A percentile compares a stretch with the other conserved stretches of the same genome.
phyloP scores from a whole-genome alignment of 129 eudicot genomes.

The Artemisia argyi region DNA sequence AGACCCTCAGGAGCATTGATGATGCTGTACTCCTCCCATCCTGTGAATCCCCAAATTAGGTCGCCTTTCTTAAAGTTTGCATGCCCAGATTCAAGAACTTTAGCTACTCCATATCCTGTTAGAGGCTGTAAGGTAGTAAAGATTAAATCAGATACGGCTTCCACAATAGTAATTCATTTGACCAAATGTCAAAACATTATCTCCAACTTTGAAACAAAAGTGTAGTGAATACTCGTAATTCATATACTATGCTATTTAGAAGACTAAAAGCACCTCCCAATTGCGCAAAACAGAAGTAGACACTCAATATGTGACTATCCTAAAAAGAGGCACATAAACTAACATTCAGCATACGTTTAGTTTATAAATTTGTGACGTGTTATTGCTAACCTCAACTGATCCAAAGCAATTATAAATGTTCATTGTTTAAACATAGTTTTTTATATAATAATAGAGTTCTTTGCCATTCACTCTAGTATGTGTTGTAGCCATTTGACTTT shows the following conservation, averaged over 20 bases:
- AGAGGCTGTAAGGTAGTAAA: slow-evolving; percentile 42
- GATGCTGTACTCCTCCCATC: slow-evolving; percentile 76
- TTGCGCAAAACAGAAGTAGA: not conserved
- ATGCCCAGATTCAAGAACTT: slow-evolving; percentile 60
- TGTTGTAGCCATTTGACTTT: too few species aligned
- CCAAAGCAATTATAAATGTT: too few species aligned
- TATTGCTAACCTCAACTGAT: too few species aligned
- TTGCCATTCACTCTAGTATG: too few species aligned
- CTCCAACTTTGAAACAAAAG: not conserved
- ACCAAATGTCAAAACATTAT: not conserved
- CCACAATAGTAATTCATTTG: not conserved
- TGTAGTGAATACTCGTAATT: not conserved
- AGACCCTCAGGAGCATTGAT: slow-evolving; percentile 29
- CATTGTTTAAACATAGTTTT: too few species aligned
- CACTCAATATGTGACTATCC: slow-evolving; percentile 1
- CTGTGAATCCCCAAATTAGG: slow-evolving; percentile 60
- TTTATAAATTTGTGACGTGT: not conserved
- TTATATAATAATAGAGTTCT: not conserved
- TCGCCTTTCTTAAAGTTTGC: slow-evolving; percentile 65
- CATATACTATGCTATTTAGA: too few species aligned
- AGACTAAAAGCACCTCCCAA: too few species aligned
- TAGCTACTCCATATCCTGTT: slow-evolving; percentile 59
- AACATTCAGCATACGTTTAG: not conserved
- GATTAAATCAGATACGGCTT: not conserved
- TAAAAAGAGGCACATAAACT: not conserved